Evolutionary conservation across 2,329 filamentous ascomycete species (phyloP), one percentile per base, ranked within the genome.

Genomic region (Aureobasidium zeae): DNA sequence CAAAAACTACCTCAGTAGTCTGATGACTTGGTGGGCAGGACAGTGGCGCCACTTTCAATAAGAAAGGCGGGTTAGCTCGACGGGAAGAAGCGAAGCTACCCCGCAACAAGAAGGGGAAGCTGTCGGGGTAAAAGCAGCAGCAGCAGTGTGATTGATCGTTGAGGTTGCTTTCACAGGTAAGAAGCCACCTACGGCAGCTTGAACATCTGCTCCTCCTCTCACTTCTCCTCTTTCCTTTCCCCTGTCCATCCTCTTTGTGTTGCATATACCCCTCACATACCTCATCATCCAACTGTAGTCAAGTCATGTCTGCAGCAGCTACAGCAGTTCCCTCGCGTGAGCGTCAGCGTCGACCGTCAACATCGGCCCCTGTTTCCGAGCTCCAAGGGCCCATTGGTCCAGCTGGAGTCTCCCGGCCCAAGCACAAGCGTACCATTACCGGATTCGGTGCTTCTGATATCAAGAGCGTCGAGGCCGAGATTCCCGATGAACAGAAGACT

Each of bases 361-460:
- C 76, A 46, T 79, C 83, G 52, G 85, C 85, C 54, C 88, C 88
- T 34, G 81, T 95, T 54, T 77, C 84, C 51, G 86, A 94, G 60
- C 81, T 96, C 50, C 74, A 85, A 63, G 88, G 87, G 52, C 81
- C 85, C 13, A 78, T 95, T 46, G 83, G 83, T n/a, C 60, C 60
- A 28, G 86, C 87, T 29, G 81, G 81, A 30, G 89, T 93, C 61
- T 81, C 83, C 66, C 78, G 91, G 49, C 91, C 91, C 33, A 98
- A 96, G 70, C 91, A 98, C 70, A 95, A 86, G 73, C 79, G 91
- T 54, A 96, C 89, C n/a, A 84, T 85, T 53, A 98, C 91, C 8
- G 91, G 91, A 7, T 91, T 96, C 60, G 88, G 87, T 24, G 76
- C 87, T 20, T 72, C 77, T 25, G 91, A 98, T 61, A 95, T 95